Base-by-base conservation (phyloP, 495 filamentous ascomycete species). In the Penicillium waksmanii region DNA sequence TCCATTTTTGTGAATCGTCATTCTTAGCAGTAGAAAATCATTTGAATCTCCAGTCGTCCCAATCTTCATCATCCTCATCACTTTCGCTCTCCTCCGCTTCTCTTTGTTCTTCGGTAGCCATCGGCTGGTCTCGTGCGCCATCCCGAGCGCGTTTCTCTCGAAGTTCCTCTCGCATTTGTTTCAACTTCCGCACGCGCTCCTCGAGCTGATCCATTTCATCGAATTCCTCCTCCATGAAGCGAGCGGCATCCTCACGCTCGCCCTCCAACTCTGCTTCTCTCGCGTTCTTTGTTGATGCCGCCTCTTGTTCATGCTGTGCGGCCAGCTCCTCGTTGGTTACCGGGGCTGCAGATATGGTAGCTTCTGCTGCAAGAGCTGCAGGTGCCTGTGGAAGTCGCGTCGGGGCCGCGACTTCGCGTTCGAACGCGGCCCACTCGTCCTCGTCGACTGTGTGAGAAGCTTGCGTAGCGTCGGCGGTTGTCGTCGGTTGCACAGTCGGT, bases 121-220 rank as follows among this genome's bases (percentile, higher is more conserved):
- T 61, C 23, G 61, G 65, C 8, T 76, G 69, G 15, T 62, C 67
- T 21, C 74, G 79, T 9, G 80, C 81, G 25, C 67, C 60, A 33
- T 76, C 77, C 27, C 65, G 68, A 8, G 68, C 60, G 42, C 71
- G 74, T 19, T 70, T 73, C 46, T 76, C 69, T 67, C 82, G 86
- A 47, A 89, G 62, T 46, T 80, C 75, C 62, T 89, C 87, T 54
- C 84, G 77, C 69, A 78, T 86, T 64, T 93, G 89, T 66, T 93
- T 89, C 59, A 98, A 72, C 65, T 80, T 84, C 65, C 81, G 78
- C 8, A 96, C 89, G 40, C 93, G 82, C 63, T 86, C 85, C 73
- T 97, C 95, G 47, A 97, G 81, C 54, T 85, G 85, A 68, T 95
- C 91, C 94, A 98, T 97, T 69, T 95, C 88, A 53, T 96, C 95